Evolutionary conservation across 345 rosid genomes (phyloP), one percentile per base, ranked within the genome.

Genomic region (Syzygium aromaticum): DNA sequence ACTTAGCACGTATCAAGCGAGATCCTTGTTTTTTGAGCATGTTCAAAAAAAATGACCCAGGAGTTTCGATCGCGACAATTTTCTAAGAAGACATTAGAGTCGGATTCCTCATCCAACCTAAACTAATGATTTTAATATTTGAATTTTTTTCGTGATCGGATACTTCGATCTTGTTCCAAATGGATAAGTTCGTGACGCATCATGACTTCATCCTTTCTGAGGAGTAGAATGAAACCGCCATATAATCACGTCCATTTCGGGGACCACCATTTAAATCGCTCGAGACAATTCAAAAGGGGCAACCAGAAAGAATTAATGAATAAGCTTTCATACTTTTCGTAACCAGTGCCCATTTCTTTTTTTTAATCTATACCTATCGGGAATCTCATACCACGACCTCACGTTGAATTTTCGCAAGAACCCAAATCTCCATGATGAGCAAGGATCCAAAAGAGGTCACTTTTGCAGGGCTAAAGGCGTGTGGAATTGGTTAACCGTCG

Each of bases 371-470:
- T 33, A 33, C 46, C 46, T 73, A 73, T 8, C 43, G 4, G 30
- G 23, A 33, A 33, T 17, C 78, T 33, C 8, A 38, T 17, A 3
- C 49, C 49, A 28, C 16, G 85, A n/a, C 57, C 54, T 25, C 85
- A 49, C 7, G 57, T 33, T 17, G 40, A n/a, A 23, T 38, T 54
- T 52, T 84, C 59, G 61, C 85, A 28, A 52, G 15, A 84, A 17
- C 3, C 59, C 85, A 52, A 84, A 52, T 52, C 59, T 84, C 43
- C 57, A n/a, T 84, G 54, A 84, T 84, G 85, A 84, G 59, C 43
- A 84, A 84, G 85, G 59, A 27, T 84, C 85, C 85, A 84, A 84
- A 84, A 84, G 85, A 84, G 61, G 61, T 84, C 61, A 25, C 43
- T 23, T 84, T 27, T 8, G 9, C 43, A 8, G 59, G 9, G 16